These are phyloP conservation scores for Herpetomonas muscarum DNA, from an alignment of 208 protist genomes.

Conservation along the genomic window DNA sequence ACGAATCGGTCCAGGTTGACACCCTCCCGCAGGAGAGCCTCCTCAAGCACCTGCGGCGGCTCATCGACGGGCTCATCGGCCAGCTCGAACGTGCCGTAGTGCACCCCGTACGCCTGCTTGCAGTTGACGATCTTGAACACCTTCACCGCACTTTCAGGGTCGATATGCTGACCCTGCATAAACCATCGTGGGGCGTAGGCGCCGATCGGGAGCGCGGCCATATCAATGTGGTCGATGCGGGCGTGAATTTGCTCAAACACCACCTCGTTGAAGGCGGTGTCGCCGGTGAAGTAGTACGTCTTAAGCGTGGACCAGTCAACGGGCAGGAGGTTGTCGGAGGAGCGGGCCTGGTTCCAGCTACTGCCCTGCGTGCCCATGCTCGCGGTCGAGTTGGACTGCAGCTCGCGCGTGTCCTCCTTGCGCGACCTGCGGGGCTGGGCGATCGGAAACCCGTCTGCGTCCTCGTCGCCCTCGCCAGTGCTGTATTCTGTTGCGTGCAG, in stretches of 20 bases:
- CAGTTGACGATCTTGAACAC: conserved; percentile 59
- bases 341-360: not conserved
- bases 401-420: not conserved
- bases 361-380: conserved; percentile 17
- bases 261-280: conserved; percentile 42
- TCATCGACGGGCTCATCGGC: conserved; percentile 72
- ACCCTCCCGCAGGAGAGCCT: conserved; percentile 14
- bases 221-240: conserved; percentile 40
- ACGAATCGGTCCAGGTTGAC: conserved; percentile 23
- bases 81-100: conserved; percentile 87
- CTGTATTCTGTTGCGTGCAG: too few species aligned
- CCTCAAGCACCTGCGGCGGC: conserved; percentile 39
- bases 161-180: conserved; percentile 50
- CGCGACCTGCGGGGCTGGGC: too few species aligned
- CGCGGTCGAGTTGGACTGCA: conserved; percentile 17
- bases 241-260: conserved; percentile 51
- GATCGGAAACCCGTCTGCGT: too few species aligned
- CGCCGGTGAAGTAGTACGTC: conserved; percentile 60
- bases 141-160: conserved; percentile 67
- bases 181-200: conserved; percentile 78
- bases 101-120: conserved; percentile 51
- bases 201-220: conserved; percentile 79
- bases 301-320: conserved; percentile 26
- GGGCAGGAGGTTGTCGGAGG: not conserved
- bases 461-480: too few species aligned